Base-by-base conservation (phyloP, 768 basidiomycete species). In the Boletus vermiculosoides region DNA sequence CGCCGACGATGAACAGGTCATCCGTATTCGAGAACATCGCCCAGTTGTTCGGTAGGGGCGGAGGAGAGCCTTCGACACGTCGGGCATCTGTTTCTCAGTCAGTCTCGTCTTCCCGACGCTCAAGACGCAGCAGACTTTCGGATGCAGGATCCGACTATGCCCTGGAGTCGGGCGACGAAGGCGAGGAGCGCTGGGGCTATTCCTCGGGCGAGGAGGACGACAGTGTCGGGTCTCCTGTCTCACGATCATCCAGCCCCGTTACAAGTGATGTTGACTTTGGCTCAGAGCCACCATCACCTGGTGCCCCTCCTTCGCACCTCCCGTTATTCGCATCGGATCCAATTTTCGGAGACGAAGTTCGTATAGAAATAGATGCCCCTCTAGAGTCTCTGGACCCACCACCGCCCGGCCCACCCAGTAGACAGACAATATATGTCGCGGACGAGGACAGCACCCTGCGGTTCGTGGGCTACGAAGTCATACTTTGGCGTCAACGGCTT, bases 381-480 rank as follows among this genome's bases (percentile, higher is more conserved):
- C 81, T 86, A 22, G 84, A 86, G 3, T 68, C 80, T 11, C 72
- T 84, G 42, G 81, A 85, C 33, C 80, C 86, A n/a, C 91, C 90
- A 3, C 89, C 91, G 18, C 80, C 82, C 23, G 92, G 92, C 5
- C 86, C 88, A 22, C 90, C 92, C 9, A 92, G 88, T 66, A 79
- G 92, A 55, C 97, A 99, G 73, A 87, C 85, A 0, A 79, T 98
- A 18, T 84, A 92, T 64, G 80, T 98, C 16, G 77, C 85, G 4
- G 96, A 98, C 64, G 97, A 99, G 70, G 97, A 98, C 66, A 83
- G 81, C 47, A 89, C 87, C 18, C 78, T 98, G 49, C 86, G 93
- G 12, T 88, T 99, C 66, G 80, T 94, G 28, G 94, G 95, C 8
- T 94, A 92, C 62, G 86, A 92, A 63, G 79, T 83, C 2, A 75